Conservation (phyloP, 1,139 yeast genomes). For the Saccharomycopsis hybrid region DNA sequence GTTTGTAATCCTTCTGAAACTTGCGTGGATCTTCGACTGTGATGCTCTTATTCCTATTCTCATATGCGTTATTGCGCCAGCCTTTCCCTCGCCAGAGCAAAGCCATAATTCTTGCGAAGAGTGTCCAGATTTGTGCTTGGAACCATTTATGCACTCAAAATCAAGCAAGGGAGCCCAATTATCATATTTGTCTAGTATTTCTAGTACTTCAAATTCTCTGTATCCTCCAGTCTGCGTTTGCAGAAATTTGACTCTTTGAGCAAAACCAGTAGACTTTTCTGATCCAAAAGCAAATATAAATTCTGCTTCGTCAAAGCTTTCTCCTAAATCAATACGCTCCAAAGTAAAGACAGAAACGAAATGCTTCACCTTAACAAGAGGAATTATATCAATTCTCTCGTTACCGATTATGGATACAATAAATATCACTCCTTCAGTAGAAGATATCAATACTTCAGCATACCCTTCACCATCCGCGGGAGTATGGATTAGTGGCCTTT, state of each 20-base stretch:
- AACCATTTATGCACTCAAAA: neutral
- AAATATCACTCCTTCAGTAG: conserved; percentile 6
- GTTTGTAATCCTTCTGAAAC: conserved; percentile 7
- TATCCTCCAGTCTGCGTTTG: neutral
- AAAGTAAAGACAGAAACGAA: conserved; percentile 6
- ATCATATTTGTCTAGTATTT: conserved; percentile 3
- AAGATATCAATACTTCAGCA: conserved; percentile 9
- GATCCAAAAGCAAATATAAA: conserved; percentile 7
- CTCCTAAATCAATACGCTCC: neutral
- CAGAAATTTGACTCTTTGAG: conserved; percentile 2
- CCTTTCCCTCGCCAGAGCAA: conserved; percentile 7
- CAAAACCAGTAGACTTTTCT: conserved; percentile 14
- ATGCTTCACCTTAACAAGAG: neutral
- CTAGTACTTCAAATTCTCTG: neutral
- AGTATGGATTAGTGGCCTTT: neutral
- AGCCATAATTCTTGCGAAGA: conserved; percentile 14
- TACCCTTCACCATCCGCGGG: neutral
- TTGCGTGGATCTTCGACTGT: neutral
- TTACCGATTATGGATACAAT: neutral
- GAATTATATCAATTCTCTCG: neutral
- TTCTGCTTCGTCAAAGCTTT: neutral
- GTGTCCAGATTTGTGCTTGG: conserved; percentile 2
- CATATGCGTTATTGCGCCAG: conserved; percentile 10
- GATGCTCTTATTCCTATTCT: conserved; percentile 8
- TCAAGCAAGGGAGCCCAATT: conserved; percentile 13